phyloP scores from a whole-genome alignment of 371 early-diverging fungal species.

The Syncephalis fuscata region DNA sequence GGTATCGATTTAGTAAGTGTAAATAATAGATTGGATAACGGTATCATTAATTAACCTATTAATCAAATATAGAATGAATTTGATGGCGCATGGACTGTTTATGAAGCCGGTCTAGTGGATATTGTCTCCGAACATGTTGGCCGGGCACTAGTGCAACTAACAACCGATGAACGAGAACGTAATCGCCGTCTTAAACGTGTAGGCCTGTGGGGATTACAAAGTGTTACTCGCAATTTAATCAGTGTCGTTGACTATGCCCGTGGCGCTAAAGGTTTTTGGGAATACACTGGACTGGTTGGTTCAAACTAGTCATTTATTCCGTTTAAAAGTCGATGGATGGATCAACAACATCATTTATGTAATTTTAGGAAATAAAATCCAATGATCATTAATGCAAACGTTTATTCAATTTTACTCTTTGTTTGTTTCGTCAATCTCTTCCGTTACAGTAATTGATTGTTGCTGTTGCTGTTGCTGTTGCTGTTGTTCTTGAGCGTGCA shows the following conservation, averaged over 20 bases:
- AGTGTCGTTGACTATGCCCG: slow-evolving; percentile 59
- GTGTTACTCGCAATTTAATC: slow-evolving; percentile 49
- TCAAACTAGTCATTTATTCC: background rate
- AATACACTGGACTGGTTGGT: slow-evolving; percentile 28
- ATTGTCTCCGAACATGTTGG: slow-evolving; percentile 70
- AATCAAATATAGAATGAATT: slow-evolving; percentile 39
- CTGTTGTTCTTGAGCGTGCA: background rate
- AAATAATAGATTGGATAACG: background rate
- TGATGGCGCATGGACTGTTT: slow-evolving; percentile 85
- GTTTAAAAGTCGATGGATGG: too few species aligned
- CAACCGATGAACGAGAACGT: slow-evolving; percentile 68
- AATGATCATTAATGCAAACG: too few species aligned
- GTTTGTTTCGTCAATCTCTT: too few species aligned
- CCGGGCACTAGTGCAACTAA: slow-evolving; percentile 57
- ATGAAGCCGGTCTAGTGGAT: slow-evolving; percentile 64
- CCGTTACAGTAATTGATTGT: too few species aligned
- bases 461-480: background rate
- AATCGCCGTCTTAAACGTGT: slow-evolving; percentile 68
- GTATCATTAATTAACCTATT: background rate
- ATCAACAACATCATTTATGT: too few species aligned
- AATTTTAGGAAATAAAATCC: too few species aligned
- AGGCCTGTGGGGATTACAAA: slow-evolving; percentile 75
- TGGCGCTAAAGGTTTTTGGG: slow-evolving; percentile 69
- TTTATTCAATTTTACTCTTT: too few species aligned
- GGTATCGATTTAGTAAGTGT: slow-evolving; percentile 48